A percentile compares a stretch with the other conserved stretches of the same genome.
phyloP scores from a whole-genome alignment of 2,329 filamentous ascomycete genomes.

The Aspergillus eucalypticola region DNA sequence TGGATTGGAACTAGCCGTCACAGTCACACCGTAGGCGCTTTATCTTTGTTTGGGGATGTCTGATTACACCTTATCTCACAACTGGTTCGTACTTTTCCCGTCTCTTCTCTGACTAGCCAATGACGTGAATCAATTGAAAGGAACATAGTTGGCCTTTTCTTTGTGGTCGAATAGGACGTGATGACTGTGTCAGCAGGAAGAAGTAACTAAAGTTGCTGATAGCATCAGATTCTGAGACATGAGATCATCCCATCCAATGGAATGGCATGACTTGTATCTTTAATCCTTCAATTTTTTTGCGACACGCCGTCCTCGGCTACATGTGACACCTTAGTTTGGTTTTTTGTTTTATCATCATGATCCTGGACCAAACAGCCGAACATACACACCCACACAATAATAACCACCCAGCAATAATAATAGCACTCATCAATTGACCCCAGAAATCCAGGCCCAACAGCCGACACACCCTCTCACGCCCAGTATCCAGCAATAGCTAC shows the following conservation, averaged over 20 bases:
- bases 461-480: no score
- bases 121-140: neutral
- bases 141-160: neutral
- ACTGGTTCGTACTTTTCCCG: neutral
- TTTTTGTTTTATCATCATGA: neutral
- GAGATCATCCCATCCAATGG: conserved; percentile 3
- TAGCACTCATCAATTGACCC: no score
- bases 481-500: no score
- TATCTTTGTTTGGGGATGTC: conserved; percentile 3
- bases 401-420: no score
- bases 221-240: conserved; percentile 4
- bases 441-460: no score
- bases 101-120: neutral
- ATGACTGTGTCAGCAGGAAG: neutral
- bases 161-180: neutral
- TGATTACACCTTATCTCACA: neutral
- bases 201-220: neutral
- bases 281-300: neutral
- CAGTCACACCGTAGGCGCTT: neutral
- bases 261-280: neutral
- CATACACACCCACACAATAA: no score
- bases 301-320: no score
- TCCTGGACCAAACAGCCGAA: no score
- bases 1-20: neutral
- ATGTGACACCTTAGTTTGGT: no score